phyloP scores from a whole-genome alignment of 306 rosid genomes.

The Begonia peltatifolia region DNA sequence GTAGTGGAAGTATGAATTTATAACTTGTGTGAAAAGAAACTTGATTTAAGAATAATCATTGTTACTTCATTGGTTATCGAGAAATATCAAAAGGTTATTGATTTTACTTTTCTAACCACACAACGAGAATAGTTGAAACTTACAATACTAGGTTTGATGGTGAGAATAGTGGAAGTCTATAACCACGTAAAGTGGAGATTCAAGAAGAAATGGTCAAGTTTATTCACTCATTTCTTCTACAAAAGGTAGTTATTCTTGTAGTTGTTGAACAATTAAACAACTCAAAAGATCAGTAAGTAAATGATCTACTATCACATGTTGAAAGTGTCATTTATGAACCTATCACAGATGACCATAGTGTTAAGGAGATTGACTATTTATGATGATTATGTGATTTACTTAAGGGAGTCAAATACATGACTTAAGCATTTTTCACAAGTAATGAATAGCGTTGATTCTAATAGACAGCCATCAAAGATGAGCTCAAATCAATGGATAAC shows the following conservation, averaged over 20 bases:
- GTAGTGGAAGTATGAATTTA: neutral
- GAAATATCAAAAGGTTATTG: neutral
- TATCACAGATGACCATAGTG: no score
- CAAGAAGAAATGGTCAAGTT: neutral
- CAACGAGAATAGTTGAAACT: neutral
- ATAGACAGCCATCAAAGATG: neutral
- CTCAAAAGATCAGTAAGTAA: neutral
- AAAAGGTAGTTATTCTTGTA: neutral
- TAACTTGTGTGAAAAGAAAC: neutral
- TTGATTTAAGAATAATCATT: neutral
- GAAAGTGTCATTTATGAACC: neutral
- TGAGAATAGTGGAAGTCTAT: neutral
- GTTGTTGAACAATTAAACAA: neutral
- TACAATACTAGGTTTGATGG: neutral
- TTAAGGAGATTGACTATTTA: neutral
- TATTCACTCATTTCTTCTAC: neutral
- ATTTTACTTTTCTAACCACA: neutral
- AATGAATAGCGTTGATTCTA: neutral
- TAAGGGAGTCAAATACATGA: neutral
- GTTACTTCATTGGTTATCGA: neutral
- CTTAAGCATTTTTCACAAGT: neutral
- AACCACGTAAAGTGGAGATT: neutral
- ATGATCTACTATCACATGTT: neutral
- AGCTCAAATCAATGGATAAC: neutral
- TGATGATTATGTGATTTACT: neutral